phyloP scores from a whole-genome alignment of 768 basidiomycete genomes.

The Cystofilobasidium macerans region DNA sequence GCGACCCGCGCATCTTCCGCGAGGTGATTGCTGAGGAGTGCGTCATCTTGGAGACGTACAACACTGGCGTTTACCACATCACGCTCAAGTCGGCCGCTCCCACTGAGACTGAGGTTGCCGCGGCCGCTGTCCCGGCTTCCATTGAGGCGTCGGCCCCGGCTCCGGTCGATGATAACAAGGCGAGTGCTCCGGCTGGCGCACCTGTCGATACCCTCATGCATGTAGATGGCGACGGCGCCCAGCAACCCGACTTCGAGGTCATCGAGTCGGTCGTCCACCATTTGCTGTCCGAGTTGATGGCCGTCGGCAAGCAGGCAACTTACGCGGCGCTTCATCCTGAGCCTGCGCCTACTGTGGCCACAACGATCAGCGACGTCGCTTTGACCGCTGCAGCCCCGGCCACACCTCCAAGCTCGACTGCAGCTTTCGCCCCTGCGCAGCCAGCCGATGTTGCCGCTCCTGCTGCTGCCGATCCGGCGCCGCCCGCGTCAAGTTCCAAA shows the following conservation, averaged over 20 bases:
- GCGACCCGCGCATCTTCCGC: constrained; percentile 67
- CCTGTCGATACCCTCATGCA: constrained; percentile 27
- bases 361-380: neutral
- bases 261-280: constrained; percentile 45
- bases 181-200: too few species aligned
- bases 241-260: constrained; percentile 34
- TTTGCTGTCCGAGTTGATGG: constrained; percentile 60
- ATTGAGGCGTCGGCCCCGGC: constrained; percentile 28
- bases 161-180: constrained; percentile 11
- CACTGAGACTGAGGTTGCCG: neutral
- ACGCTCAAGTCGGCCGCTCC: constrained; percentile 45
- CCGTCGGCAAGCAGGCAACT: constrained; percentile 45
- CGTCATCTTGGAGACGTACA: constrained; percentile 53
- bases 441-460: neutral
- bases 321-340: constrained; percentile 3
- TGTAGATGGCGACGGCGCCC: constrained; percentile 37
- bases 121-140: constrained; percentile 27
- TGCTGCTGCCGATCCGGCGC: neutral
- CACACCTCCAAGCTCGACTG: neutral
- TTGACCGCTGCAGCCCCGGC: neutral
- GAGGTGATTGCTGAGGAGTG: constrained; percentile 60
- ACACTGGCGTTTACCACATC: constrained; percentile 48
- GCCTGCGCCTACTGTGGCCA: neutral
- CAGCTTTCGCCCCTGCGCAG: neutral
- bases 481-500: neutral